Evolutionary conservation across 2,329 filamentous ascomycete genomes (phyloP).

Genomic region (Fusarium torreyae): DNA sequence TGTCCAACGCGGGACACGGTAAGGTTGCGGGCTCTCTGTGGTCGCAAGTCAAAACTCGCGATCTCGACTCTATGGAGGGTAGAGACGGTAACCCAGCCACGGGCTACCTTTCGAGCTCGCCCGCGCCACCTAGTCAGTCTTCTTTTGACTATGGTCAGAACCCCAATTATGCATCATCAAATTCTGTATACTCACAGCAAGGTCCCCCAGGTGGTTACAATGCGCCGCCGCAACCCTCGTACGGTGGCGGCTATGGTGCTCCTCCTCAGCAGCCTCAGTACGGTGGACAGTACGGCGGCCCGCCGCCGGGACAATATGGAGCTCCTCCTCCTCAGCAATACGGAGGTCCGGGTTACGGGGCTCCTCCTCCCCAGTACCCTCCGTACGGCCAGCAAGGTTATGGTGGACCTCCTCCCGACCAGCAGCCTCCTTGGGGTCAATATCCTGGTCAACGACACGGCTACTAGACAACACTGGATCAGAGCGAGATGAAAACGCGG

Average conservation of each 20-base stretch:
- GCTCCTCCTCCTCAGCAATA: conserved; percentile 51
- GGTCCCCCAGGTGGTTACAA: conserved; percentile 41
- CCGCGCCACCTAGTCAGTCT: conserved; percentile 54
- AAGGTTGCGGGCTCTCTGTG: conserved; percentile 73
- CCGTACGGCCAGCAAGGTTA: conserved; percentile 43
- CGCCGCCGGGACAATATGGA: conserved; percentile 52
- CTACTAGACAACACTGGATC: conserved; percentile 44
- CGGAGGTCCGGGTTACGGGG: conserved; percentile 47
- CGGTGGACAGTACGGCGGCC: conserved; percentile 50
- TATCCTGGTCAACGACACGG: conserved; percentile 58
- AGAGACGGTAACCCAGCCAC: conserved; percentile 58
- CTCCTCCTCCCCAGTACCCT: conserved; percentile 36
- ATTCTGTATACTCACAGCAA: conserved; percentile 45
- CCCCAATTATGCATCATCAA: conserved; percentile 50
- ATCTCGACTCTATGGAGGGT: conserved; percentile 69
- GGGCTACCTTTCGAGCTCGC: conserved; percentile 58
- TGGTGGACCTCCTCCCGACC: conserved; percentile 40
- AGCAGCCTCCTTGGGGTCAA: conserved; percentile 53
- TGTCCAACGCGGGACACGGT: conserved; percentile 66
- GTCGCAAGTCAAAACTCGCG: conserved; percentile 72
- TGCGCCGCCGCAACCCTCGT: conserved; percentile 54
- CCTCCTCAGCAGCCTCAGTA: conserved; percentile 51
- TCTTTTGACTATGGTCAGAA: conserved; percentile 61
- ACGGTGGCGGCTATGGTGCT: conserved; percentile 53
- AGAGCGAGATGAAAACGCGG: background rate